phyloP scores from a whole-genome alignment of 495 filamentous ascomycete genomes.

The Talaromyces liani region DNA sequence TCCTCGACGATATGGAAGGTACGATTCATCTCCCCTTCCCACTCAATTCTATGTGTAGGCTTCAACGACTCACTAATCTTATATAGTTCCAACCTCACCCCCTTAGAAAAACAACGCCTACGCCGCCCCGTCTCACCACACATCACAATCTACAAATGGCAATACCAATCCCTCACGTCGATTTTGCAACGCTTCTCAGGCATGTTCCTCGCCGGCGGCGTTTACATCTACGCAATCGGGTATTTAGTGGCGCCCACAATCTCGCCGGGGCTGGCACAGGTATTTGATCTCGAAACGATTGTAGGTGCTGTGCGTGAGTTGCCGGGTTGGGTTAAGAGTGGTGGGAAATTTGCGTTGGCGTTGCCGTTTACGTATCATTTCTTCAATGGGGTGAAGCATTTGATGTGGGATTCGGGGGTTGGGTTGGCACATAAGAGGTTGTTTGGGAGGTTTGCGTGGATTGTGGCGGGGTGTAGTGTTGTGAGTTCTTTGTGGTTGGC shows the following conservation, averaged over 20 bases:
- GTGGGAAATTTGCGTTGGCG: constrained; percentile 53
- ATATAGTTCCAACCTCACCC: constrained; percentile 14
- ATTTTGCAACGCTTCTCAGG: constrained; percentile 66
- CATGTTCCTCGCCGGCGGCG: constrained; percentile 45
- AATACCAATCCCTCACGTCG: constrained; percentile 65
- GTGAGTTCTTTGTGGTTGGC: constrained; percentile 3
- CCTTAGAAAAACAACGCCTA: constrained; percentile 67
- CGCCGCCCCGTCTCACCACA: constrained; percentile 70
- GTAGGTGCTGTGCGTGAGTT: constrained; percentile 59
- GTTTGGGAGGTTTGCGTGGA: not conserved
- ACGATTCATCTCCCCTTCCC: not conserved
- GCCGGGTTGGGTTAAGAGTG: constrained; percentile 50
- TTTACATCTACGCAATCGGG: constrained; percentile 61
- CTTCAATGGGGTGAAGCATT: constrained; percentile 67
- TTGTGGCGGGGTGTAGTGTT: constrained; percentile 5
- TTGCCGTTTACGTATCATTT: constrained; percentile 72
- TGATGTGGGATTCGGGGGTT: constrained; percentile 20
- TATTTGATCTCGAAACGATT: constrained; percentile 38
- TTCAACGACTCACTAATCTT: not conserved
- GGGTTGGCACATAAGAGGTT: not conserved
- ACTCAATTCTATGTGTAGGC: too few species aligned
- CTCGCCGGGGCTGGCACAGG: constrained; percentile 61
- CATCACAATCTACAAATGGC: constrained; percentile 66
- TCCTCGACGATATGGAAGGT: not conserved
- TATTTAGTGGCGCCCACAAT: constrained; percentile 65